Base-by-base conservation (phyloP, 225 moss, liverwort and hornwort species). In the Rhytidiadelphus loreus region DNA sequence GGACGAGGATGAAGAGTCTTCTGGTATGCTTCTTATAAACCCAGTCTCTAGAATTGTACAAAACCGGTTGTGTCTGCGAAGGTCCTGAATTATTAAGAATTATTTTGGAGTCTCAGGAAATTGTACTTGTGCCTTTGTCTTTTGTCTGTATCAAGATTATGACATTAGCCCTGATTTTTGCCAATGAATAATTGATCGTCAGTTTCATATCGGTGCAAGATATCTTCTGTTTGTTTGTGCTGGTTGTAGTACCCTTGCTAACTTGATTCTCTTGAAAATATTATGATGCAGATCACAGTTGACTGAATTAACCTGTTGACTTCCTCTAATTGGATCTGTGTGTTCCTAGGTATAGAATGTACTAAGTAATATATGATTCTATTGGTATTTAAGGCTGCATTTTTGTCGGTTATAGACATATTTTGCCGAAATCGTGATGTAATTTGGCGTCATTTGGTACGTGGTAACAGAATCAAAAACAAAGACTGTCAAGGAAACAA, bases 401-500 rank as follows among this genome's bases (percentile, higher is more conserved):
- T 39, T 12, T 24, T 9, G 46, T 59, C 68, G 37, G n/a, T 46
- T 53, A 11, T 63, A 39, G 53, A 61, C 26, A 33, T 50, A 14
- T 11, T 65, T 46, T 74, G 25, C 77, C 33, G 25, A 37, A 50
- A 76, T 60, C 23, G 16, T 56, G 33, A 81, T 50, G 13, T 81
- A 70, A 83, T 76, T 57, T 76, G 72, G 39, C 32, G 55, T 76
- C 50, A 37, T 39, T 43, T 35, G 85, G 62, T 82, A 66, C 48
- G 8, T 78, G 65, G 8, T 44, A 16, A 43, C 93, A 98, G 97
- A 96, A 89, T 87, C 97, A 29, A 97, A 97, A 90, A 96, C 97
- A 30, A 98, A 97, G 89, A 95, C 93, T 69, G 84, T 95, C 12
- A 97, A 94, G 86, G 97, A 98, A 89, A 93, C 96, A 25, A 90